Conservation (phyloP, 805 yeast genomes). For the Lipomyces spencermartinsiae region DNA sequence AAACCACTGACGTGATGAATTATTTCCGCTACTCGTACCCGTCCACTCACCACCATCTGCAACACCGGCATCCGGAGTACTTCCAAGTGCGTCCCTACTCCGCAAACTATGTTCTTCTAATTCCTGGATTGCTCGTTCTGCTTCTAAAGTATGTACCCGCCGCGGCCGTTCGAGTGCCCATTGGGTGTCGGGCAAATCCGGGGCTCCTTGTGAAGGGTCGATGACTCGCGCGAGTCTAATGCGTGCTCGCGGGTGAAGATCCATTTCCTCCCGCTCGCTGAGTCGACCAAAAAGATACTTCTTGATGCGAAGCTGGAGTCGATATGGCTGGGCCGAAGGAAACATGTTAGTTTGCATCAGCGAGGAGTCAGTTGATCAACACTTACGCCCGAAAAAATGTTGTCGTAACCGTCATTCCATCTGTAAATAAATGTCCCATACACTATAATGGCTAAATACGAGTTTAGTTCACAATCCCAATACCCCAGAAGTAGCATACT, state of each 20-base stretch:
- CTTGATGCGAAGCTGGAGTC: constrained; percentile 63
- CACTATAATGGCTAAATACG: constrained; percentile 53
- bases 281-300: constrained; percentile 61
- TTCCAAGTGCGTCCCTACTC: not conserved
- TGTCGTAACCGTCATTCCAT: constrained; percentile 86
- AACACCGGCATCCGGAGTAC: not conserved
- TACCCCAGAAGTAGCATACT: constrained; percentile 34
- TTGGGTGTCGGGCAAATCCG: constrained; percentile 46
- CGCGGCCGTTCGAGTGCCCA: constrained; percentile 70
- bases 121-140: constrained; percentile 71
- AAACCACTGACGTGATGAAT: constrained; percentile 16
- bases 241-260: constrained; percentile 58
- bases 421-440: constrained; percentile 75
- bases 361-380: not conserved
- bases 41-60: not conserved
- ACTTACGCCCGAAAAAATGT: constrained; percentile 62
- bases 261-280: constrained; percentile 65
- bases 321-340: constrained; percentile 52
- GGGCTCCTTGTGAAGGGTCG: constrained; percentile 48
- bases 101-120: constrained; percentile 62
- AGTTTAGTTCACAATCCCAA: not conserved
- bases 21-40: not conserved
- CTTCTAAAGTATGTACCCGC: constrained; percentile 73
- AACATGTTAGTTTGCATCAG: not conserved
- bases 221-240: constrained; percentile 41